Evolutionary conservation across 75 land plant species (phyloP).

Genomic region (Picea sitchensis): DNA sequence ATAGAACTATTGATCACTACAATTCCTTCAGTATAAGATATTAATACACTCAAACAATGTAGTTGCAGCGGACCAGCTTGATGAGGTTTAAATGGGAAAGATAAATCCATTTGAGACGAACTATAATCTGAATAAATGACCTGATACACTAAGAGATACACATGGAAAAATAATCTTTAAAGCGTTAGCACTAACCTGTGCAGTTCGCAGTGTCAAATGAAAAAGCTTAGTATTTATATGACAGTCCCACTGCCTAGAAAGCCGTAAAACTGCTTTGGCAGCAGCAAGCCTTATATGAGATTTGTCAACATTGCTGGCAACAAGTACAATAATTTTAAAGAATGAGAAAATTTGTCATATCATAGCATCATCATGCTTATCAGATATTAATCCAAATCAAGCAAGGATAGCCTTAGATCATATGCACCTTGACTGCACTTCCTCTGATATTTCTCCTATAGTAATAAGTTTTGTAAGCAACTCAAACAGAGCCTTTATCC

Average conservation of each 20-base stretch:
- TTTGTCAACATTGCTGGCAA: conserved; percentile 73
- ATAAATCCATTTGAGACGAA: neutral
- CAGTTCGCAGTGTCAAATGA: conserved; percentile 52
- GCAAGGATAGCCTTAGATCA: neutral
- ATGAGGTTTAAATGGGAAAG: neutral
- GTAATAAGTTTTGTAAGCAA: conserved; percentile 55
- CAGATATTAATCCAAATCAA: neutral
- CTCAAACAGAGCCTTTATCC: conserved; percentile 54
- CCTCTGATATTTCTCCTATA: conserved; percentile 65
- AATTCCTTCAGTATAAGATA: neutral
- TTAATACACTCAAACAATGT: neutral
- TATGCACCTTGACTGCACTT: conserved; percentile 69
- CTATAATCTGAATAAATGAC: neutral
- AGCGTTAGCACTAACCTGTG: conserved; percentile 50
- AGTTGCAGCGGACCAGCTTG: neutral
- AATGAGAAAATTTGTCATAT: neutral
- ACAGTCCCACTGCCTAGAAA: conserved; percentile 78
- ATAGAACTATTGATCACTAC: neutral
- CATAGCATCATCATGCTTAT: neutral
- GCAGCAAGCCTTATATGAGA: conserved; percentile 85
- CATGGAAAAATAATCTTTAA: neutral
- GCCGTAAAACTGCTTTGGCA: conserved; percentile 77
- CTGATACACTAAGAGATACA: neutral
- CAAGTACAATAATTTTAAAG: neutral
- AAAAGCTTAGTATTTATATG: conserved; percentile 61